Evolutionary conservation across 2,329 filamentous ascomycete species (phyloP), one percentile per base, ranked within the genome.

Genomic region (Fusarium gaditjirri): DNA sequence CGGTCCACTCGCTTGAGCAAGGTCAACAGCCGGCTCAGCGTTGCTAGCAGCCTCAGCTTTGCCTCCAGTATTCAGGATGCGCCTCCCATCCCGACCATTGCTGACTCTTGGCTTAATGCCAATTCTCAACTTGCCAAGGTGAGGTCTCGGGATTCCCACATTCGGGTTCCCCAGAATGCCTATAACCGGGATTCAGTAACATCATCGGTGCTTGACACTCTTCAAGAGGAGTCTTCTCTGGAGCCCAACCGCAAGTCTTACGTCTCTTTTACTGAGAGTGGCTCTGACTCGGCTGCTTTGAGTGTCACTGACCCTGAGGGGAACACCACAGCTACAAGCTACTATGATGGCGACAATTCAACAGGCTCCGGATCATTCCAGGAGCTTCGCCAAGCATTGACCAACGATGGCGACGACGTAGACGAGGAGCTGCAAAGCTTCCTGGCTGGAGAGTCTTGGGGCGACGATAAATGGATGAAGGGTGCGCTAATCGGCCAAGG

Each of bases 401-500:
- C 92, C 21, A 93, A 97, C 75, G 95, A 98, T 77, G 95, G 94
- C 38, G 95, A 98, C 79, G 96, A 97, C 77, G 90, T 91, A 11
- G 95, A 98, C 76, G 93, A 95, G 78, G 95, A 96, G 76, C 87
- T 98, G 27, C 90, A 92, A 75, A 95, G 95, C 78, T 98, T 98
- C 86, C 87, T 98, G 43, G 91, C 94, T 38, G 94, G 94, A 72
- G 94, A 98, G 79, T 97, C 94, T 13, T 98, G 96, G 91, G 95
- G 97, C 73, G 95, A 97, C 71, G 93, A 95, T 84, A 97, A 97
- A 82, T 99, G 97, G 93, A 98, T 99, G 94, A 98, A 98, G 85
- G 96, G 96, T 78, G 95, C 95, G 36, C 87, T 98, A 71, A 99
- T 99, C 74, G 96, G 96, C 36, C 94, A 98, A 82, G 96, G 96